These are phyloP conservation scores for Mycena capillaripes DNA, from an alignment of 768 basidiomycete species.

Conservation along the genomic window DNA sequence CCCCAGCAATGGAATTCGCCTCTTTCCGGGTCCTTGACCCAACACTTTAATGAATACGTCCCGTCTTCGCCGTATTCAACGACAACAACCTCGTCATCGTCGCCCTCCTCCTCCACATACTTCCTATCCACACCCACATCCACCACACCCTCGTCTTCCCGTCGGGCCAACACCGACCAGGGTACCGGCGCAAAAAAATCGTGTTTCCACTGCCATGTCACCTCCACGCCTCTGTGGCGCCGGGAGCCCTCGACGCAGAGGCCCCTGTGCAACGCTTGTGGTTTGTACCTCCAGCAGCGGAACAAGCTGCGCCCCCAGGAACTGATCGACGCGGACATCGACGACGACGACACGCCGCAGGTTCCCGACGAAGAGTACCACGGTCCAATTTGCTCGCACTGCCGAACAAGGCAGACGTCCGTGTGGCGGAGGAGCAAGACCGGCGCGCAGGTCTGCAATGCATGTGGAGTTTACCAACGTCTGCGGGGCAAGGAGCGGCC, in stretches of 20 bases:
- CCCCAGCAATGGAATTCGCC: conserved; percentile 4
- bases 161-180: neutral
- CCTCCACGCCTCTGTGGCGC: conserved; percentile 32
- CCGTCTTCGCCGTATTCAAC: neutral
- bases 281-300: conserved; percentile 32
- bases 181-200: conserved; percentile 11
- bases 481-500: conserved; percentile 32
- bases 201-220: conserved; percentile 33
- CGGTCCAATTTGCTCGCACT: conserved; percentile 31
- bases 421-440: conserved; percentile 34
- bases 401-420: conserved; percentile 26
- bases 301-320: conserved; percentile 35
- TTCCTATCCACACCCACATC: neutral
- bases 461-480: conserved; percentile 27
- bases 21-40: neutral
- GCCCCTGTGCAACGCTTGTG: conserved; percentile 33
- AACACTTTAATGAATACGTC: neutral
- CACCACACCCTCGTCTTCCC: neutral
- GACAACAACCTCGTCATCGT: neutral
- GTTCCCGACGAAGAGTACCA: conserved; percentile 31
- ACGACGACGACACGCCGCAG: conserved; percentile 28
- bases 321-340: conserved; percentile 31
- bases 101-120: neutral
- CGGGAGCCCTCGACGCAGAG: conserved; percentile 28
- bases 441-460: conserved; percentile 31